These are phyloP conservation scores for Pyrus pyrifolia DNA, from an alignment of 306 rosid genomes.

Conservation along the genomic window DNA sequence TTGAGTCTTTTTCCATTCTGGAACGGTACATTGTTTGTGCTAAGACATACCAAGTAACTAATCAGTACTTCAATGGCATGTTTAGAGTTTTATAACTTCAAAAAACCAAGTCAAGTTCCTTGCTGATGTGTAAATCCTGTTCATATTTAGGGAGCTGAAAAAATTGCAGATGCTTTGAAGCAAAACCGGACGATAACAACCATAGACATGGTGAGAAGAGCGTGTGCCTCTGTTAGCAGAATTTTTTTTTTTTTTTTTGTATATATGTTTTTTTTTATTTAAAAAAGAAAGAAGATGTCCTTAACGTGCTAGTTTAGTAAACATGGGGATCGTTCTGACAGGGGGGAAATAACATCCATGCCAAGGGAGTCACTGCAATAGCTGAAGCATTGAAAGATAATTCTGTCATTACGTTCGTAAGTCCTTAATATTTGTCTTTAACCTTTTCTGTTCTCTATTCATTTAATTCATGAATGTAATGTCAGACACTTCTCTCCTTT, in stretches of 20 bases:
- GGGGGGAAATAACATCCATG: constrained; percentile 93
- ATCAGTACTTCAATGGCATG: background rate
- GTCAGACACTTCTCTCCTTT: background rate
- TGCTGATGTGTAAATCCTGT: background rate
- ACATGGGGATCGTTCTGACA: constrained; percentile 29
- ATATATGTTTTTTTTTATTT: background rate
- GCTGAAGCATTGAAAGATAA: constrained; percentile 87
- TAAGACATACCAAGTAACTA: background rate
- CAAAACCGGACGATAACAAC: constrained; percentile 75
- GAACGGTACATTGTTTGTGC: background rate
- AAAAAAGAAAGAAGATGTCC: background rate
- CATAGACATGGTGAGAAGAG: constrained; percentile 66
- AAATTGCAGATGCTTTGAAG: constrained; percentile 81
- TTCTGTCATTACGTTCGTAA: constrained; percentile 66
- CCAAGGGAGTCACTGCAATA: constrained; percentile 52
- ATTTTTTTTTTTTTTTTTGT: background rate
- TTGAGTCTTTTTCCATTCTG: background rate
- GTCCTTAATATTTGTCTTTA: constrained; percentile 8
- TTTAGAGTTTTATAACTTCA: background rate
- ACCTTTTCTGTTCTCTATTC: background rate
- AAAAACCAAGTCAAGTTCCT: background rate
- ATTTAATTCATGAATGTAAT: constrained; percentile 1
- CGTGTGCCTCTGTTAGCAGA: constrained; percentile 1
- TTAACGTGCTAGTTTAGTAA: background rate
- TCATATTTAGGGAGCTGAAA: constrained; percentile 69